Base-by-base conservation (phyloP, 2,329 filamentous ascomycete species). In the Cercospora sojina region DNA sequence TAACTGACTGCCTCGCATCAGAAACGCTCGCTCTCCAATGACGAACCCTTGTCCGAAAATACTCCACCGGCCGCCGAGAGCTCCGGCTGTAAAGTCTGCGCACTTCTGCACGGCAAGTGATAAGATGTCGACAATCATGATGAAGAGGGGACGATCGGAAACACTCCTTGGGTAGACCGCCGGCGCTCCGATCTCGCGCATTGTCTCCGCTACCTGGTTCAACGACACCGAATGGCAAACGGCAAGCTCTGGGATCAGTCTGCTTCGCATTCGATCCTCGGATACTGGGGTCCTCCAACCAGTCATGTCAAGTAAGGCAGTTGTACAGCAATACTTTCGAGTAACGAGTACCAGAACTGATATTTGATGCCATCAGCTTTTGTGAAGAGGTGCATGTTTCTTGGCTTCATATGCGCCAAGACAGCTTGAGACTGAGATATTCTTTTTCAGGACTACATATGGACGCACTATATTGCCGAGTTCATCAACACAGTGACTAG, bases 341-440 rank as follows among this genome's bases (percentile, higher is more conserved):
- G 32, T 2, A 5, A 25, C 10, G 18, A 10, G 13, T 25, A 16
- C 41, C 62, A 56, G 18, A 62, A 64, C 61, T 57, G 56, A 65
- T 64, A 53, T 56, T 75, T 91, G 88, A 62, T 55, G 32, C 31
- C 31, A 41, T 41, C 7, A 72, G 71, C 66, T 73, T 74, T 51
- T 73, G 71, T 55, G 72, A 73, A 64, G 68, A 73, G 66, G 71
- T 70, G 31, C 47, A 53, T 53, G 29, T 53, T 25, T 27, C 47
- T 27, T 25, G 51, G 49, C 51, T 23, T n/a, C 9, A 55, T 35
- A 56, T 12, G 13, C 20, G 47, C 31, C 47, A 53, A 53, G 47
- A 63, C 51, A 35, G 20, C 16, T 31, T 6, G 10, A 49, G 23
- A 35, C 29, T 57, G 53, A 57, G 23, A 29, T 16, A n/a, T 25